A percentile compares a stretch with the other conserved stretches of the same genome.
Conservation (phyloP, 176 grass and related monocot species). For the Aechmea fasciata region DNA sequence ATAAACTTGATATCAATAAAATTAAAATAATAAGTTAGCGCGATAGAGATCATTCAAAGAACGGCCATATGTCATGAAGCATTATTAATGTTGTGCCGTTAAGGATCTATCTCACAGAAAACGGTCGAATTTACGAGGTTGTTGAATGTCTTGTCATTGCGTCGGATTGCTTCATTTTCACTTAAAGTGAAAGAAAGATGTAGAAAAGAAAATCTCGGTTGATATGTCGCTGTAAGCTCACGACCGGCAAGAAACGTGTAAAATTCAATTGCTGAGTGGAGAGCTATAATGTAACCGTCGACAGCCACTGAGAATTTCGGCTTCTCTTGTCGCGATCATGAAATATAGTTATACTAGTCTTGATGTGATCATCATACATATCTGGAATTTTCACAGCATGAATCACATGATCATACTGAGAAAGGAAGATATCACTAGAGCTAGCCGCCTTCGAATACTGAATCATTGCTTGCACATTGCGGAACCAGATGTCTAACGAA, state of each 20-base stretch:
- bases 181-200: background rate
- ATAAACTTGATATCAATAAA: too few species aligned
- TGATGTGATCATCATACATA: background rate
- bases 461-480: background rate
- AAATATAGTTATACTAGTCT: background rate
- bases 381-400: background rate
- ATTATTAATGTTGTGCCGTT: too few species aligned
- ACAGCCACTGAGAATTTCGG: background rate
- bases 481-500: background rate
- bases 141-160: background rate
- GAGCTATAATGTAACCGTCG: background rate
- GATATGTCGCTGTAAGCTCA: background rate
- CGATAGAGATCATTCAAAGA: too few species aligned
- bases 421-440: background rate
- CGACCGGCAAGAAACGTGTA: background rate
- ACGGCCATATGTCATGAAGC: too few species aligned
- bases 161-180: background rate
- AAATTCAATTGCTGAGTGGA: background rate
- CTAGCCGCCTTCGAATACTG: background rate
- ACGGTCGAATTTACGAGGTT: background rate
- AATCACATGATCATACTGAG: background rate
- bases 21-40: too few species aligned
- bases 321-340: background rate
- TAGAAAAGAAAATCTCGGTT: background rate
- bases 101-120: too few species aligned